phyloP scores from a whole-genome alignment of 331 rosid genomes.

The Rosa hybrid region DNA sequence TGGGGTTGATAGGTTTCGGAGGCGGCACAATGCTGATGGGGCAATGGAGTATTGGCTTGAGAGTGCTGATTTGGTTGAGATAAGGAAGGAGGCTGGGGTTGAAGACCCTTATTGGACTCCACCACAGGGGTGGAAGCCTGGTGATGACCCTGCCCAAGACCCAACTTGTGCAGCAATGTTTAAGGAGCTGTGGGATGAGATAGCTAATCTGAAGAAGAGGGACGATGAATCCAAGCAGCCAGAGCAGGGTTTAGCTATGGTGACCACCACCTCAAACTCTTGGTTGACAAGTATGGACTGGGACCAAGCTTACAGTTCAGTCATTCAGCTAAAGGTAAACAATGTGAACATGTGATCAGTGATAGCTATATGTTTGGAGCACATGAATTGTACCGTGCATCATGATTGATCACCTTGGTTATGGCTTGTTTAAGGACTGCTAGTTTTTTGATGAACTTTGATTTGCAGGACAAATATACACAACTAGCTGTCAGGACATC shows the following conservation, averaged over 20 bases:
- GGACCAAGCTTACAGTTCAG: slow-evolving; percentile 38
- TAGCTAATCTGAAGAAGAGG: slow-evolving; percentile 55
- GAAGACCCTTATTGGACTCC: slow-evolving; percentile 94
- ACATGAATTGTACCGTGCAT: not conserved
- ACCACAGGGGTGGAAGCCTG: slow-evolving; percentile 81
- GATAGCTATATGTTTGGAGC: not conserved
- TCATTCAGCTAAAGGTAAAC: slow-evolving; percentile 54
- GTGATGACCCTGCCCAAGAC: slow-evolving; percentile 70
- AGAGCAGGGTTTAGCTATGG: slow-evolving; percentile 37
- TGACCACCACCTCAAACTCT: slow-evolving; percentile 36
- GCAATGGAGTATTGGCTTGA: slow-evolving; percentile 99
- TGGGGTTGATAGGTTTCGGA: slow-evolving; percentile 66
- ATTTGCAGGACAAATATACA: slow-evolving; percentile 49
- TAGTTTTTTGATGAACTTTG: not conserved
- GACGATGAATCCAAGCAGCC: slow-evolving; percentile 38
- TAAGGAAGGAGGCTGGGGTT: slow-evolving; percentile 77
- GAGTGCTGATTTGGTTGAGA: slow-evolving; percentile 65
- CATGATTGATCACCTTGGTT: not conserved
- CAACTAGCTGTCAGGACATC: slow-evolving; percentile 49
- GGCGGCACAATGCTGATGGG: slow-evolving; percentile 90
- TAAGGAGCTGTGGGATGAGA: slow-evolving; percentile 58
- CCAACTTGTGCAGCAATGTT: slow-evolving; percentile 51
- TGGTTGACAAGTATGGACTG: slow-evolving; percentile 31
- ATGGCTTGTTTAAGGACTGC: not conserved
- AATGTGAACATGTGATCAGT: not conserved